These are phyloP conservation scores for Hymenoscyphus infarciens DNA, from an alignment of 2,329 filamentous ascomycete species.

Conservation along the genomic window DNA sequence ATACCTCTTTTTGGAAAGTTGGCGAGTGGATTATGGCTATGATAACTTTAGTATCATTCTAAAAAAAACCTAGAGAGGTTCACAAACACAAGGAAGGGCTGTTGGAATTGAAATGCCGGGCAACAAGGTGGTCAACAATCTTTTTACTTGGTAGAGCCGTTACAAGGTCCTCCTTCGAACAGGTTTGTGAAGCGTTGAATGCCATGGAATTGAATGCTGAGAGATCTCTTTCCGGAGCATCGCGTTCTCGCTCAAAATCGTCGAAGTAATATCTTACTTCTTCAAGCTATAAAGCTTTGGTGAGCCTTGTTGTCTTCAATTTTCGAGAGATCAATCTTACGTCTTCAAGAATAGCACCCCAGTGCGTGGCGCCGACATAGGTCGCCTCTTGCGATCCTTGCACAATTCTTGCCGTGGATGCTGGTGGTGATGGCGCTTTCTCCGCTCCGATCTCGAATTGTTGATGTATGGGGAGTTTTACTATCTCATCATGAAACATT, in stretches of 20 bases:
- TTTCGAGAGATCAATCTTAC: conserved; percentile 38
- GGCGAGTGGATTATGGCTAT: conserved; percentile 52
- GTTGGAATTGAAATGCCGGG: conserved; percentile 51
- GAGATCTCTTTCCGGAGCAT: conserved; percentile 33
- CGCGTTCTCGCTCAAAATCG: conserved; percentile 37
- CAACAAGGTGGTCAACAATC: conserved; percentile 49
- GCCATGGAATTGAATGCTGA: conserved; percentile 38
- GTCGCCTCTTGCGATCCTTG: conserved; percentile 38
- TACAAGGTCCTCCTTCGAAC: conserved; percentile 45
- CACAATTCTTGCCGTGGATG: background rate
- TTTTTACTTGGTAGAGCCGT: conserved; percentile 44
- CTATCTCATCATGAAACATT: background rate
- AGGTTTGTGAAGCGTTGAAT: conserved; percentile 37
- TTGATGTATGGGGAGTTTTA: background rate
- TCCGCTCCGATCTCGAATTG: background rate
- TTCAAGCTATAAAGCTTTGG: conserved; percentile 45
- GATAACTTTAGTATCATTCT: conserved; percentile 11
- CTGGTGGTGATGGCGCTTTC: background rate
- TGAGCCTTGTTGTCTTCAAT: background rate
- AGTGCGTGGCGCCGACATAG: conserved; percentile 58
- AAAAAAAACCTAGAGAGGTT: background rate
- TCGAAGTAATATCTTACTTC: conserved; percentile 57
- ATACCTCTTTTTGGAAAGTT: conserved; percentile 45
- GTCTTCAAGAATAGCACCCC: conserved; percentile 58
- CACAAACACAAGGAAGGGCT: conserved; percentile 49